Evolutionary conservation across 768 basidiomycete genomes (phyloP).

Genomic region (Termitomyces sp.): DNA sequence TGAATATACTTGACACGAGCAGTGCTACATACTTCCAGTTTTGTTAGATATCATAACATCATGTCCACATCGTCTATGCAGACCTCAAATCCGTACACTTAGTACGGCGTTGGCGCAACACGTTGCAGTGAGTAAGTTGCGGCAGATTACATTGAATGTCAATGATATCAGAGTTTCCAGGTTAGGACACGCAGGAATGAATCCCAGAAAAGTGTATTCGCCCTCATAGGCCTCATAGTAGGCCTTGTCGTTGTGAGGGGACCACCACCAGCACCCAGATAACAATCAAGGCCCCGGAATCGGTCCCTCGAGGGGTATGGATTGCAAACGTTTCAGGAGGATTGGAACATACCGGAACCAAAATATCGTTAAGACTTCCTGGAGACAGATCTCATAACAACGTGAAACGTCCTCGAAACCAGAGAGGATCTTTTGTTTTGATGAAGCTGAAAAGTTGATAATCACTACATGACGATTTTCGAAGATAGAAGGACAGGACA

Average conservation of each 20-base stretch:
- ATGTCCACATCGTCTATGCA: not conserved
- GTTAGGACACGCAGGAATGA: not conserved
- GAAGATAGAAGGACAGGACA: not conserved
- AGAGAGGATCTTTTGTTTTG: constrained; percentile 2
- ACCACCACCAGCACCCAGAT: not conserved
- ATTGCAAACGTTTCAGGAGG: not conserved
- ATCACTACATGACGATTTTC: not conserved
- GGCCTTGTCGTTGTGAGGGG: not conserved
- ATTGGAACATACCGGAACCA: not conserved
- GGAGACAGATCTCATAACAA: not conserved
- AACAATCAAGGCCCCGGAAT: not conserved
- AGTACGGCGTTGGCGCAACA: not conserved
- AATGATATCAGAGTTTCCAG: not conserved
- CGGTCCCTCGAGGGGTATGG: not conserved
- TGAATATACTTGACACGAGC: not conserved
- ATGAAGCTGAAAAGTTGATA: not conserved
- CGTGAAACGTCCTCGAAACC: constrained; percentile 1
- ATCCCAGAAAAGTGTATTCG: not conserved
- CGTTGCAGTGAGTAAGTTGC: not conserved
- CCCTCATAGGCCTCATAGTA: constrained; percentile 2
- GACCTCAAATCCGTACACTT: not conserved
- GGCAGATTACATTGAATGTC: not conserved
- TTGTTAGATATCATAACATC: constrained; percentile 1
- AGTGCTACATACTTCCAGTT: constrained; percentile 2
- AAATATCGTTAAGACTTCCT: constrained; percentile 1